Base-by-base conservation (phyloP, 2,329 filamentous ascomycete genomes). In the Fusarium musae region DNA sequence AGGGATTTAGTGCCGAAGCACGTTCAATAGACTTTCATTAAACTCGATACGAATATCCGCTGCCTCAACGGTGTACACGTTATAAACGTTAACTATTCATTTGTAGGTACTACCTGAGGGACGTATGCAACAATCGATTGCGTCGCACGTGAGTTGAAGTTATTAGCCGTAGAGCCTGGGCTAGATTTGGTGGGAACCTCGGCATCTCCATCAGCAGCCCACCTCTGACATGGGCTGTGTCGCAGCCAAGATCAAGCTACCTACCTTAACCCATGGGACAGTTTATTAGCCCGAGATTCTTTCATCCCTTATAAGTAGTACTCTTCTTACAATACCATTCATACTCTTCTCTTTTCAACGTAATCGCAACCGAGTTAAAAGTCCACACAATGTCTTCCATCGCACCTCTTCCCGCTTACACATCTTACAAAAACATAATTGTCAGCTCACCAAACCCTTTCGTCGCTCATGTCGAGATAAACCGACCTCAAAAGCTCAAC, bases 391-490 rank as follows among this genome's bases (percentile, higher is more conserved):
- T 77, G 75, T 69, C 79, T 32, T 65, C 74, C n/a, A 60, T 76
- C 17, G 70, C 76, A 13, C 74, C 78, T 17, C 73, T 82, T 21
- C 66, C 78, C 26, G 82, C 79, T 59, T 88, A 89, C 79, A 74
- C 82, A 43, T 73, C 75, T 40, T 92, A 89, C 83, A 85, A 91
- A 75, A 86, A 93, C 85, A 95, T 94, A 87, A 90, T 91, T 74
- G 86, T 97, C 75, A 90, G 88, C n/a, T 91, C 90, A 46, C 93
- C 95, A 1, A 79, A 84, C 42, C 87, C 92, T 78, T 91, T 91
- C 84, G 92, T 98, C 54, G 93, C 92, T n/a, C 94, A 97, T 81
- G 93, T 98, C 66, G 92, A 98, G 83, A 97, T 97, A 84, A 95
- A 97, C 85, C 90, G 95, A 3, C 90, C 95, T 3, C 83, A 90